Evolutionary conservation across 176 grass and related monocot species (phyloP), one percentile per base, ranked within the genome.

Genomic region (Triticum aestivum): DNA sequence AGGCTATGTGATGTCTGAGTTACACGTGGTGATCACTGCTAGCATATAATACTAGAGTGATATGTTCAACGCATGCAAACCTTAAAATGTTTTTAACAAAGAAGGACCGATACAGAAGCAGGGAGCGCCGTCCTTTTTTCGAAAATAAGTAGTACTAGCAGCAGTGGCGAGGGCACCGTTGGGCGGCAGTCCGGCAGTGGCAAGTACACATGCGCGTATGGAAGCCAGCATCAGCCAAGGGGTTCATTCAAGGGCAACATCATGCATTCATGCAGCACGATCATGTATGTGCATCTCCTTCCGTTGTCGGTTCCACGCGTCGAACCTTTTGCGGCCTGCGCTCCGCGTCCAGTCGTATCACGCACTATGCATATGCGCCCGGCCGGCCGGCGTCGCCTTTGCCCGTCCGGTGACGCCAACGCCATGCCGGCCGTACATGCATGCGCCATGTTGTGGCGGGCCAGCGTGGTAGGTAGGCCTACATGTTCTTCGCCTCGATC

Each of bases 261-360:
- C 1, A 29, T n/a, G 14, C 10, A 33, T 27, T 24, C 1, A 29
- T n/a, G 15, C 10, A 33, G 3, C 26, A 65, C 3, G 2, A 7
- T 14, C 11, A 44, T 29, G 23, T 2, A 8, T 80, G 78, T 27
- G 78, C 17, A 33, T 82, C 79, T 68, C 18, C 79, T 69, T n/a
- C 42, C 11, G 9, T 1, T 8, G 79, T 29, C 79, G 79, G 79
- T 47, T 81, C 62, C 79, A 79, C 58, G 77, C 59, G 79, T 81
- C 38, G 8, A 23, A 0, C 14, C 78, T 13, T 80, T 33, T 18
- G 12, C 78, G 59, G 34, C 23, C 15, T 15, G 37, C 14, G 15
- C 4, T 41, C 27, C 39, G 18, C 35, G 77, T 63, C 35, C 30
- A 35, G 12, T 39, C 58, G 13, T 45, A 45, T n/a, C 44, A 75